These are phyloP conservation scores for Blastomyces gilchristii DNA, from an alignment of 2,329 filamentous ascomycete species.

Conservation along the genomic window DNA sequence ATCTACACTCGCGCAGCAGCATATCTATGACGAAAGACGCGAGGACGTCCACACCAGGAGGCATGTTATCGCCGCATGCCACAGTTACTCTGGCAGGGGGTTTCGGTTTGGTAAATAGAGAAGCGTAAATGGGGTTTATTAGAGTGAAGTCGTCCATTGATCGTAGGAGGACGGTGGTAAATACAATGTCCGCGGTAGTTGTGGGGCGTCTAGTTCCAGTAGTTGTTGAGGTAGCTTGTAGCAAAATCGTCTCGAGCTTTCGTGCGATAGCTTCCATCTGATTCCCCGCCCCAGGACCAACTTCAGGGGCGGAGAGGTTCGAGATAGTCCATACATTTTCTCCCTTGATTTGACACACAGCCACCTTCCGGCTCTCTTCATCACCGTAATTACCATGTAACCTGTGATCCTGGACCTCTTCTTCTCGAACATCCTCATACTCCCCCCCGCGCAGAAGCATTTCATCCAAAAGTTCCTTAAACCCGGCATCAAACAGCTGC, in stretches of 20 bases:
- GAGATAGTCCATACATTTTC: slow-evolving; percentile 27
- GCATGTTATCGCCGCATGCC: slow-evolving; percentile 60
- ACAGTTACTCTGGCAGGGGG: slow-evolving; percentile 80
- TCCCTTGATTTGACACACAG: slow-evolving; percentile 18
- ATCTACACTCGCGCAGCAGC: slow-evolving; percentile 24
- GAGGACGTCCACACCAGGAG: slow-evolving; percentile 50
- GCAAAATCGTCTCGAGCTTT: slow-evolving; percentile 18
- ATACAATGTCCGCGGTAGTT: slow-evolving; percentile 34
- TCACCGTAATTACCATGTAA: not conserved
- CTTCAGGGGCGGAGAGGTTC: slow-evolving; percentile 31
- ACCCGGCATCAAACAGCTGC: slow-evolving; percentile 55
- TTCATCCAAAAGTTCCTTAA: slow-evolving; percentile 33
- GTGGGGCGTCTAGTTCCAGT: slow-evolving; percentile 8
- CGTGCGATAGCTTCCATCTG: slow-evolving; percentile 31
- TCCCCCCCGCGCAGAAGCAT: slow-evolving; percentile 5
- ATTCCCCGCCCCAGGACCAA: slow-evolving; percentile 30
- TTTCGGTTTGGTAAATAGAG: slow-evolving; percentile 64
- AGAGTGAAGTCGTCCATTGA: slow-evolving; percentile 67
- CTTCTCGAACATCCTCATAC: slow-evolving; percentile 4
- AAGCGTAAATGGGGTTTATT: slow-evolving; percentile 66
- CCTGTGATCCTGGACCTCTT: not conserved
- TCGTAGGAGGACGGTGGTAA: slow-evolving; percentile 57
- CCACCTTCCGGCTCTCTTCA: slow-evolving; percentile 7
- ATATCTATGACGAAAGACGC: slow-evolving; percentile 43
- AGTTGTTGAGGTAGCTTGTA: slow-evolving; percentile 2